Base-by-base conservation (phyloP, 1,284 basidiomycete genomes). In the Ganoderma boninense region DNA sequence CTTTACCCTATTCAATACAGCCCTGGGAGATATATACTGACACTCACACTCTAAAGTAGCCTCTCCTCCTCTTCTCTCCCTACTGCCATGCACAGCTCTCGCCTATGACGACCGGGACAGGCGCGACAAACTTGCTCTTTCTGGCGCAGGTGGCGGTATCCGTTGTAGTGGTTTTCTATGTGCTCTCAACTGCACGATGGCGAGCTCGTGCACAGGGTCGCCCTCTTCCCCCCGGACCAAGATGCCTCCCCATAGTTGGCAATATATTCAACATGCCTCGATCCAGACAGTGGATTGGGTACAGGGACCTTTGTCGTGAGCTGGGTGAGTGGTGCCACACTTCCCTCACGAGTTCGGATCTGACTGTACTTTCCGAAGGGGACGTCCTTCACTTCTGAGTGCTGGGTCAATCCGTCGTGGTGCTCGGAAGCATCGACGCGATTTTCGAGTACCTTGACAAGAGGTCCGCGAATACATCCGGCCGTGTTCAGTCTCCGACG, bases 221-320 rank as follows among this genome's bases (percentile, higher is more conserved):
- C 23, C 66, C 63, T 5, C 52, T 68, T 7, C 69, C 69, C 26
- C 69, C 69, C 0, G 69, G 69, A 18, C 69, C 69, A 18, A 14
- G 8, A 11, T 16, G 49, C 6, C 32, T 65, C 1, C 66, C 61
- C 2, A 38, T 71, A 6, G 18, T 71, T 14, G 66, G 69, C 13
- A 71, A 66, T 44, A 7, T 71, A 40, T 46, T 65, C 32, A 35
- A 52, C 52, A 26, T 66, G 11, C 70, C 67, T 3, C 43, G 14
- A 11, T n/a, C 23, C 10, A 64, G 44, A 29, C 62, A 61, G 16
- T 71, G 70, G 71, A 5, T 64, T 6, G 40, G 29, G 8, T 66
- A 54, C n/a, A 40, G 60, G 4, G 59, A 66, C 18, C 42, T 70
- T 23, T 26, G 56, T n/a, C 42, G 16, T 3, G 40, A 54, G 13